Conservation (phyloP, 805 yeast genomes). For the Saccharomycopsis fibuligera region DNA sequence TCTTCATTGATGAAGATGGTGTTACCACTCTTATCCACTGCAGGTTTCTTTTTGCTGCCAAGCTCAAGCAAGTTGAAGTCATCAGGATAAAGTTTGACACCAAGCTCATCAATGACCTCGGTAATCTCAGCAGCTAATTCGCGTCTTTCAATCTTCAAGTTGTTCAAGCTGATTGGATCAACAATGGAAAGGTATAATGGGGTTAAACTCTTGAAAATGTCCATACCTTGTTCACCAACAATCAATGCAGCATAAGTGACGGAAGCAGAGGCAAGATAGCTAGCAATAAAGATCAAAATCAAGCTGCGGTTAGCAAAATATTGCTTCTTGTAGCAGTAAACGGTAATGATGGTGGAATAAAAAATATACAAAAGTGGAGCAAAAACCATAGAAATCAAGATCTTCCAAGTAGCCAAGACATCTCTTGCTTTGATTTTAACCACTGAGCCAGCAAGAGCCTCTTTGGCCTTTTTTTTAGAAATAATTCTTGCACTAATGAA, state of each 20-base stretch:
- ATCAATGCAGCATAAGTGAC: conserved; percentile 82
- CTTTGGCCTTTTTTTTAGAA: conserved; percentile 62
- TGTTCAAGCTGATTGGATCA: conserved; percentile 36
- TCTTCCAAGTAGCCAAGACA: conserved; percentile 94
- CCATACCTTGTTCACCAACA: conserved; percentile 89
- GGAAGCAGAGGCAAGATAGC: conserved; percentile 54
- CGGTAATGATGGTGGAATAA: conserved; percentile 52
- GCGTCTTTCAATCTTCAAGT: conserved; percentile 54
- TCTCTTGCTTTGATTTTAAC: conserved; percentile 89
- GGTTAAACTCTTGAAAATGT: conserved; percentile 69
- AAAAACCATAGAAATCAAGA: conserved; percentile 72
- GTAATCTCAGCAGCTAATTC: conserved; percentile 68
- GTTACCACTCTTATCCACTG: conserved; percentile 17
- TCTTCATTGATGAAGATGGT: conserved; percentile 22
- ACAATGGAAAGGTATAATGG: conserved; percentile 50
- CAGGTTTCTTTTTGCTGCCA: conserved; percentile 4
- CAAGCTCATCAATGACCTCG: conserved; percentile 70
- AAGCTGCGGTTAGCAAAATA: conserved; percentile 31
- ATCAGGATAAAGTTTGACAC: conserved; percentile 85
- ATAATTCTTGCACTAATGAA: conserved; percentile 66
- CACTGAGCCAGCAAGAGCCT: conserved; percentile 82
- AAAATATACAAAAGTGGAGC: conserved; percentile 80
- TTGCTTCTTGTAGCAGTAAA: conserved; percentile 33
- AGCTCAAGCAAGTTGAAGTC: conserved; percentile 40
- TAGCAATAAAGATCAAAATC: conserved; percentile 33